phyloP scores from a whole-genome alignment of 1,139 yeast species.

The Kodamaea suecica region DNA sequence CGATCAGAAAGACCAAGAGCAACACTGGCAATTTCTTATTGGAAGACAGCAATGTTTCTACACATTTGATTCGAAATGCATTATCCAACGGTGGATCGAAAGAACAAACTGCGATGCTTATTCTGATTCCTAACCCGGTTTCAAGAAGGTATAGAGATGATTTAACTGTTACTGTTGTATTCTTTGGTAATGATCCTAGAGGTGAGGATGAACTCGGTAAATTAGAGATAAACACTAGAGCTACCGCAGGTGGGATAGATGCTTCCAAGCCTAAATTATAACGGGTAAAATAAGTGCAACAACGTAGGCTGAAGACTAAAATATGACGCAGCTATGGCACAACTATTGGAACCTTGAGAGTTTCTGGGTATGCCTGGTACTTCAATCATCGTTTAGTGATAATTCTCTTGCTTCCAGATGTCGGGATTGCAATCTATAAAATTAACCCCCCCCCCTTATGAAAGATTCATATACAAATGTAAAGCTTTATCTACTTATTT shows the following conservation, averaged over 20 bases:
- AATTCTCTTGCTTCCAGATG: no score
- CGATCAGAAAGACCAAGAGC: conserved; percentile 41
- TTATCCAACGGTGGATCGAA: conserved; percentile 82
- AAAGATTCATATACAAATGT: no score
- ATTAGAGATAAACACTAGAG: conserved; percentile 51
- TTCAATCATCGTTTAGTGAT: no score
- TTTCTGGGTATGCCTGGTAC: no score
- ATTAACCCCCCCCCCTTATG: no score
- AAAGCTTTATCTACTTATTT: no score
- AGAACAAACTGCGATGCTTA: conserved; percentile 83
- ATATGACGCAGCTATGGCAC: no score
- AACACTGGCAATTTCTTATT: conserved; percentile 40
- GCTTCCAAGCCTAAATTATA: conserved; percentile 51
- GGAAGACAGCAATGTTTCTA: conserved; percentile 86
- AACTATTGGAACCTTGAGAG: no score
- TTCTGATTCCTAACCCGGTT: conserved; percentile 90
- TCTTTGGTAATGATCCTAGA: conserved; percentile 63
- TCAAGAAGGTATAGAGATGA: conserved; percentile 94
- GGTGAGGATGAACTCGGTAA: conserved; percentile 46
- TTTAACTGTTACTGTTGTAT: conserved; percentile 90
- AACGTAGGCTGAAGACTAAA: background rate
- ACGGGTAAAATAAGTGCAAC: background rate
- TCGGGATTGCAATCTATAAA: no score
- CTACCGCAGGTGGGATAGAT: conserved; percentile 55
- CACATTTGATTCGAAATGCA: conserved; percentile 92